phyloP scores from a whole-genome alignment of 257 asterid genomes.

The Striga asiatica region DNA sequence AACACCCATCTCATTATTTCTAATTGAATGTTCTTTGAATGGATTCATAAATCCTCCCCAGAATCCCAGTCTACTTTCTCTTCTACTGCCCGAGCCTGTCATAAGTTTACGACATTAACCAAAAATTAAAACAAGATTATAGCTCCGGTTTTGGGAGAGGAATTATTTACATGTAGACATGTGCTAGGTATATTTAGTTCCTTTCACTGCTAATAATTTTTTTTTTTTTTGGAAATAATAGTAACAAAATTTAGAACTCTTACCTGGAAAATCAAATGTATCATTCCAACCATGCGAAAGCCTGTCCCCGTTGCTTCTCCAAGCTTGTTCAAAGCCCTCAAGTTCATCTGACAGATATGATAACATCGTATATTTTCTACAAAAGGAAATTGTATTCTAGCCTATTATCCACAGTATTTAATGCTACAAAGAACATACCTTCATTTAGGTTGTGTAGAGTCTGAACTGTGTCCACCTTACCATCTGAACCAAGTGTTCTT shows the following conservation, averaged over 20 bases:
- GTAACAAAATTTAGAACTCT: constrained; percentile 19
- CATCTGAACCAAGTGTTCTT: constrained; percentile 63
- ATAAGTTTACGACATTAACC: not conserved
- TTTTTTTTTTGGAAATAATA: not conserved
- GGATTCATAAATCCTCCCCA: constrained; percentile 29
- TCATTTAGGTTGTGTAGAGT: constrained; percentile 64
- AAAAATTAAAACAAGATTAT: not conserved
- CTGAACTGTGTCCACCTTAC: constrained; percentile 61
- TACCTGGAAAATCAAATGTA: constrained; percentile 16
- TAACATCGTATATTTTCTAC: not conserved
- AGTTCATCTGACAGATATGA: constrained; percentile 45
- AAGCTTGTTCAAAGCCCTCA: constrained; percentile 48
- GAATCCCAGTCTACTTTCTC: constrained; percentile 14
- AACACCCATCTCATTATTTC: constrained; percentile 10
- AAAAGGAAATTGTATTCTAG: not conserved
- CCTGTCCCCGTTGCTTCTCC: constrained; percentile 44
- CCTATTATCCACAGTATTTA: not conserved
- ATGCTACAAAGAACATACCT: constrained; percentile 47
- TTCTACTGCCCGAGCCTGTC: constrained; percentile 24
- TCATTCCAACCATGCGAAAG: constrained; percentile 28
- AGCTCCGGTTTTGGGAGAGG: too few species aligned
- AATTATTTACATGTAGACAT: too few species aligned
- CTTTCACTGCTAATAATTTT: not conserved
- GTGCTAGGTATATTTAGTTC: not conserved
- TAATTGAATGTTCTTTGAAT: constrained; percentile 13